Evolutionary conservation across 1,139 yeast species (phyloP).

Genomic region (Hansenula anomala): DNA sequence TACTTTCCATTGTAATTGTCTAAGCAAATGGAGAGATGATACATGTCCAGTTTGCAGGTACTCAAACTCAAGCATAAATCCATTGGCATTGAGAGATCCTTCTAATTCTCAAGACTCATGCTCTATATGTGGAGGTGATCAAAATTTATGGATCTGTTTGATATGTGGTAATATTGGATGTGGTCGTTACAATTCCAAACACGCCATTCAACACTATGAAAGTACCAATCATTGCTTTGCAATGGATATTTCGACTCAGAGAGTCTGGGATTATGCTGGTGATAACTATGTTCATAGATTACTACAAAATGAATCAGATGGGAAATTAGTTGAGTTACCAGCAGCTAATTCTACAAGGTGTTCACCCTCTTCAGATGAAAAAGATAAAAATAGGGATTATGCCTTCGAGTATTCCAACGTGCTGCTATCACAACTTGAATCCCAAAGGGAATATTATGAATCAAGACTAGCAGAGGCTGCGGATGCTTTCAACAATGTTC

Average conservation of each 20-base stretch:
- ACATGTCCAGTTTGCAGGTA: slow-evolving; percentile 91
- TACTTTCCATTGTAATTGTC: slow-evolving; percentile 87
- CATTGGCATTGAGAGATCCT: slow-evolving; percentile 17
- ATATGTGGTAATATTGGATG: slow-evolving; percentile 90
- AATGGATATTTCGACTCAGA: slow-evolving; percentile 78
- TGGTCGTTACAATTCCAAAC: slow-evolving; percentile 84
- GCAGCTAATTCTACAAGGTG: slow-evolving; percentile 13
- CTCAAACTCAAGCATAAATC: slow-evolving; percentile 37
- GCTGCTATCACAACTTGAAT: slow-evolving; percentile 74
- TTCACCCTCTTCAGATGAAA: slow-evolving; percentile 12
- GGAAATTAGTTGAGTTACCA: slow-evolving; percentile 72
- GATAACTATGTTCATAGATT: slow-evolving; percentile 88
- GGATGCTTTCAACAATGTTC: slow-evolving; percentile 9
- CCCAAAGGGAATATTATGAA: slow-evolving; percentile 87
- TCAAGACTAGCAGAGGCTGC: slow-evolving; percentile 43
- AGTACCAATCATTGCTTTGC: slow-evolving; percentile 85
- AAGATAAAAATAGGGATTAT: slow-evolving; percentile 42
- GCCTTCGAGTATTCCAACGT: slow-evolving; percentile 80
- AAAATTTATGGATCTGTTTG: slow-evolving; percentile 85
- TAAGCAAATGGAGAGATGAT: slow-evolving; percentile 87
- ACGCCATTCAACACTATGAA: slow-evolving; percentile 78
- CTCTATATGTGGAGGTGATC: slow-evolving; percentile 50
- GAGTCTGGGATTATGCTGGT: slow-evolving; percentile 96
- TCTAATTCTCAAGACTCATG: slow-evolving; percentile 24
- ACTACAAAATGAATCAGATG: slow-evolving; percentile 80